Conservation (phyloP, 2,329 filamentous ascomycete genomes). For the Curvularia sp. region DNA sequence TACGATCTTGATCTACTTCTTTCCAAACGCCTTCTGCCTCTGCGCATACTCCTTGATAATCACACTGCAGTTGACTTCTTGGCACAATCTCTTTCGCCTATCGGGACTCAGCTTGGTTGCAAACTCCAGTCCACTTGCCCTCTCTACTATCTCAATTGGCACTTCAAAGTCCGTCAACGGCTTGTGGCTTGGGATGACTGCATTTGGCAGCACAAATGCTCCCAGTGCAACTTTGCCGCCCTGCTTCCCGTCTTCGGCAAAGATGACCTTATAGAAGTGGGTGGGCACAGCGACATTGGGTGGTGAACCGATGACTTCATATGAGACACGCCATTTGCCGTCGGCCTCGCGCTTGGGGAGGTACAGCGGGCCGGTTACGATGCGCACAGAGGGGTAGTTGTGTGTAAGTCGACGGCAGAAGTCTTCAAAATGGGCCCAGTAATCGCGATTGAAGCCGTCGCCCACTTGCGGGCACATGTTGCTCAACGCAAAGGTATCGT, state of each 20-base stretch:
- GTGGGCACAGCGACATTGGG: slow-evolving; percentile 96
- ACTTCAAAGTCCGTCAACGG: slow-evolving; percentile 93
- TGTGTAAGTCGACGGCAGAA: slow-evolving; percentile 86
- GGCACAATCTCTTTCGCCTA: slow-evolving; percentile 80
- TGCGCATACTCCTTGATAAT: slow-evolving; percentile 80
- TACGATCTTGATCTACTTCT: slow-evolving; percentile 30
- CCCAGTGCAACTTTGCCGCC: slow-evolving; percentile 79
- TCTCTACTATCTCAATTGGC: slow-evolving; percentile 88
- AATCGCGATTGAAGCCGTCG: slow-evolving; percentile 97
- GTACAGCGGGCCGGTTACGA: slow-evolving; percentile 94
- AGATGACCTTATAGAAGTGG: slow-evolving; percentile 99
- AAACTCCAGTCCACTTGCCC: slow-evolving; percentile 91
- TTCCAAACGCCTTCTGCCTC: slow-evolving; percentile 58
- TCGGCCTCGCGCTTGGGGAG: slow-evolving; percentile 86
- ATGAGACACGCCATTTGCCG: slow-evolving; percentile 93
- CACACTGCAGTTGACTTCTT: slow-evolving; percentile 83
- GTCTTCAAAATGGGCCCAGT: slow-evolving; percentile 99
- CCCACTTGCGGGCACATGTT: slow-evolving; percentile 99
- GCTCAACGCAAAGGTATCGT: slow-evolving; percentile 88
- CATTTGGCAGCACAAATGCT: slow-evolving; percentile 95
- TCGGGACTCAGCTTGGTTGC: slow-evolving; percentile 76
- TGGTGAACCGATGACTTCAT: slow-evolving; percentile 94
- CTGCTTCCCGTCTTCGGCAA: slow-evolving; percentile 79
- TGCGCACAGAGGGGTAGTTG: slow-evolving; percentile 83
- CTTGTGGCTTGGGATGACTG: slow-evolving; percentile 84